Evolutionary conservation across 2,329 filamentous ascomycete species (phyloP).

Genomic region (Monosporascus sp.): DNA sequence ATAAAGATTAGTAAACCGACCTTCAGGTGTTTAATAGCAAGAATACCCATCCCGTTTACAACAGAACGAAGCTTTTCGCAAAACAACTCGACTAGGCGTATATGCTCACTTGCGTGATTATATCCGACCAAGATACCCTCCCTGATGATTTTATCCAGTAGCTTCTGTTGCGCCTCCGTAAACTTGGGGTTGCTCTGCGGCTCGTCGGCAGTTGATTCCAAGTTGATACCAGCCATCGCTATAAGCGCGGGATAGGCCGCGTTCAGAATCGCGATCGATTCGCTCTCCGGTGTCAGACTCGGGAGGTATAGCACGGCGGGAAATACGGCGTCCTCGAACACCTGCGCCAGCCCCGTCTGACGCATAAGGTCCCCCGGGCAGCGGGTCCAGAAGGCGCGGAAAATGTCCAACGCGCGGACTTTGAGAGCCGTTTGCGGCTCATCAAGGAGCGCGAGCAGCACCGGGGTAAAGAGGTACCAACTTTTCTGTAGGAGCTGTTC

Average conservation of each 20-base stretch:
- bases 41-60: conserved; percentile 53
- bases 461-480: conserved; percentile 66
- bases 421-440: conserved; percentile 51
- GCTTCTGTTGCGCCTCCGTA: conserved; percentile 19
- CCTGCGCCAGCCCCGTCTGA: conserved; percentile 57
- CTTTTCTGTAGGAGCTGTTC: conserved; percentile 40
- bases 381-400: conserved; percentile 48
- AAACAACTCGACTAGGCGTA: conserved; percentile 51
- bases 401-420: conserved; percentile 47
- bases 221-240: conserved; percentile 41
- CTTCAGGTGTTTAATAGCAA: conserved; percentile 62
- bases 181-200: conserved; percentile 6
- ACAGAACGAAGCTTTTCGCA: conserved; percentile 44
- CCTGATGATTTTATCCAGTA: conserved; percentile 51
- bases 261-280: conserved; percentile 59
- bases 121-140: conserved; percentile 51
- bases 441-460: conserved; percentile 64
- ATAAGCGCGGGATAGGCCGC: conserved; percentile 64
- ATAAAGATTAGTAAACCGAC: conserved; percentile 29
- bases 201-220: background rate
- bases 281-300: conserved; percentile 65
- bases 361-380: conserved; percentile 49
- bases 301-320: conserved; percentile 75
- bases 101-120: conserved; percentile 53
- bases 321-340: conserved; percentile 65